Conservation (phyloP, 495 filamentous ascomycete genomes). For the Podospora didyma region DNA sequence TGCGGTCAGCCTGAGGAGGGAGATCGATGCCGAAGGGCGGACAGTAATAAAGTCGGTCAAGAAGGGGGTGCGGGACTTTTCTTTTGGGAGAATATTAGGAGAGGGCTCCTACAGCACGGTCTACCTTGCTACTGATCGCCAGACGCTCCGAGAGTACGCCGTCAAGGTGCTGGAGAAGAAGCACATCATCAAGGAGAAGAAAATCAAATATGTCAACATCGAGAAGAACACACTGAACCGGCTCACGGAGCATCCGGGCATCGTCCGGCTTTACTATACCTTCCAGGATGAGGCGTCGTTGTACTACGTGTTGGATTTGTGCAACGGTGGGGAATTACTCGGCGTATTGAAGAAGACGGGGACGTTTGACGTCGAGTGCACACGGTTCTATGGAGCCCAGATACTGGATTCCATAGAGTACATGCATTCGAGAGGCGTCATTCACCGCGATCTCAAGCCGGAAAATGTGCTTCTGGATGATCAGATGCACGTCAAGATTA, state of each 20-base stretch:
- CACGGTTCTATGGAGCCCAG: conserved; percentile 90
- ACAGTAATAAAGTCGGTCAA: conserved; percentile 80
- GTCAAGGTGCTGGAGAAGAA: conserved; percentile 98
- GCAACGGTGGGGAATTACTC: conserved; percentile 86
- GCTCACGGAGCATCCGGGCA: conserved; percentile 92
- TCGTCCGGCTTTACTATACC: conserved; percentile 96
- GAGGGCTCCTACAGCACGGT: conserved; percentile 99
- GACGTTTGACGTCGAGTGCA: conserved; percentile 95
- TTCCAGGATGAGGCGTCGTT: conserved; percentile 95
- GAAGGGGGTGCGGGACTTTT: conserved; percentile 96
- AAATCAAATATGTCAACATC: conserved; percentile 99
- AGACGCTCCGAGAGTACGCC: conserved; percentile 93
- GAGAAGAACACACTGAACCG: conserved; percentile 98
- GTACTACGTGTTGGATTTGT: conserved; percentile 95
- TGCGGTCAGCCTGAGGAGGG: conserved; percentile 70
- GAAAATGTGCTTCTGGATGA: conserved; percentile 96
- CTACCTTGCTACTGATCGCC: conserved; percentile 87
- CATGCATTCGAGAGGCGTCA: conserved; percentile 95
- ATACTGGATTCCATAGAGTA: conserved; percentile 96
- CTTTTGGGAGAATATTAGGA: conserved; percentile 85
- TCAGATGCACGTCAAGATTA: conserved; percentile 97
- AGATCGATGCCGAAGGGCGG: conserved; percentile 78
- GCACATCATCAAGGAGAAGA: conserved; percentile 99
- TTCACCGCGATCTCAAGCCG: conserved; percentile 95
- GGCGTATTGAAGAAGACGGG: conserved; percentile 89